Conservation (phyloP, 805 yeast genomes). For the Dipodascus geniculatus region DNA sequence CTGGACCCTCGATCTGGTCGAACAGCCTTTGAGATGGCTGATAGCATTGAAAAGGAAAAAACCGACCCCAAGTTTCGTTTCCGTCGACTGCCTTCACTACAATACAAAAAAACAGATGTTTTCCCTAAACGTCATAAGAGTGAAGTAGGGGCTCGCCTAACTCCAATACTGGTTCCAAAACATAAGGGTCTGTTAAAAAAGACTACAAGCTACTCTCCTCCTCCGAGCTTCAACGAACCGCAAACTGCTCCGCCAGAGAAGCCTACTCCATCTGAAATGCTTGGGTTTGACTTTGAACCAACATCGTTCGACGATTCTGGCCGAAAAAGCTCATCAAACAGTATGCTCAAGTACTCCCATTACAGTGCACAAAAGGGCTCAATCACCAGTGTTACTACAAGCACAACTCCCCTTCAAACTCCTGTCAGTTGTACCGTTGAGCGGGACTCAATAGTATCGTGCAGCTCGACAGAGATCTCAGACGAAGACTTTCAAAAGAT, state of each 20-base stretch:
- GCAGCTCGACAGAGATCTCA: not conserved
- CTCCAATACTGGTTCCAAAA: not conserved
- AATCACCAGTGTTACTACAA: not conserved
- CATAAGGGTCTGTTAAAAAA: not conserved
- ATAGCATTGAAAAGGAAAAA: not conserved
- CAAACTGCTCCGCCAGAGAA: not conserved
- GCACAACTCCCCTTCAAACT: not conserved
- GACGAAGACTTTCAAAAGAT: not conserved
- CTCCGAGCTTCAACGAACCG: not conserved
- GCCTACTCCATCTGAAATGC: not conserved
- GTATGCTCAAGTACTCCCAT: no score
- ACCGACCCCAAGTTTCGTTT: not conserved
- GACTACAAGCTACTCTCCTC: not conserved
- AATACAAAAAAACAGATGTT: not conserved
- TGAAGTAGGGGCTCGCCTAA: not conserved
- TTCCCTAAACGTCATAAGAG: not conserved
- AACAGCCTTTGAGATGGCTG: not conserved
- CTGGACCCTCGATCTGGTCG: not conserved
- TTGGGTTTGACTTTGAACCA: not conserved
- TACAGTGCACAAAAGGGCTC: no score
- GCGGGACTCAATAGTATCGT: not conserved
- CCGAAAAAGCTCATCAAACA: no score
- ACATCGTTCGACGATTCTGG: not conserved
- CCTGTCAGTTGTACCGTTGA: not conserved
- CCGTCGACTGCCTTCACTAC: not conserved